These are phyloP conservation scores for Cytidiella melzeri DNA, from an alignment of 768 basidiomycete genomes.

Conservation along the genomic window DNA sequence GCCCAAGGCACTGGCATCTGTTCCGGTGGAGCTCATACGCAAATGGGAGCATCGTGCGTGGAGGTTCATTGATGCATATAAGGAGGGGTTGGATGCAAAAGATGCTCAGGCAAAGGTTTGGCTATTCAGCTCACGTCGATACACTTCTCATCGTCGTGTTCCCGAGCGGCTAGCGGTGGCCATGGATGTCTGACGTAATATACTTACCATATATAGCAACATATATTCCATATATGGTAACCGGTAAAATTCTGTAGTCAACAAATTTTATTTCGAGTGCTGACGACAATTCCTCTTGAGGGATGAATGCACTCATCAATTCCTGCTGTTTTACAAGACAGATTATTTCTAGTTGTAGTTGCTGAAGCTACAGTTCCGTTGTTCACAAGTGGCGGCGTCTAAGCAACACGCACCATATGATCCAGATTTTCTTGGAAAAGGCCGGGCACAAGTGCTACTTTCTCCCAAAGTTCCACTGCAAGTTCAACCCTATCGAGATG, in stretches of 20 bases:
- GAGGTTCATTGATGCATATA: slow-evolving; percentile 31
- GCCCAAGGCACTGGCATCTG: slow-evolving; percentile 16
- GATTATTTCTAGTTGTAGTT: not conserved
- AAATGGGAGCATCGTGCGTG: slow-evolving; percentile 30
- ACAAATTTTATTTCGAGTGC: not conserved
- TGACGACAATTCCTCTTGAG: not conserved
- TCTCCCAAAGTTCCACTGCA: not conserved
- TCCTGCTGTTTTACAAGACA: not conserved
- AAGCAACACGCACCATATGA: not conserved
- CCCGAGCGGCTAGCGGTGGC: slow-evolving; percentile 8
- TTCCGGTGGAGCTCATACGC: slow-evolving; percentile 17
- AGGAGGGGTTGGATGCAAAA: slow-evolving; percentile 19
- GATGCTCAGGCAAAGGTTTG: slow-evolving; percentile 28
- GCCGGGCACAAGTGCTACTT: not conserved
- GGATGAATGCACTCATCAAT: not conserved
- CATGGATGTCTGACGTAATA: not conserved
- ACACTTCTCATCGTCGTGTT: slow-evolving; percentile 20
- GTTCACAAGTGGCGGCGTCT: not conserved
- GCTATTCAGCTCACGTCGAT: slow-evolving; percentile 27
- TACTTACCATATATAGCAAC: not conserved
- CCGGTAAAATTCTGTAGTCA: not conserved
- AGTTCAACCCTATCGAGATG: too few relatives aligned
- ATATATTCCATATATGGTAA: not conserved
- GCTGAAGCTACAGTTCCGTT: not conserved
- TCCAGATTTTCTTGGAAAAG: not conserved